Conservation (phyloP, 2,329 filamentous ascomycete species). For the Arthrobotrys entomopaga region DNA sequence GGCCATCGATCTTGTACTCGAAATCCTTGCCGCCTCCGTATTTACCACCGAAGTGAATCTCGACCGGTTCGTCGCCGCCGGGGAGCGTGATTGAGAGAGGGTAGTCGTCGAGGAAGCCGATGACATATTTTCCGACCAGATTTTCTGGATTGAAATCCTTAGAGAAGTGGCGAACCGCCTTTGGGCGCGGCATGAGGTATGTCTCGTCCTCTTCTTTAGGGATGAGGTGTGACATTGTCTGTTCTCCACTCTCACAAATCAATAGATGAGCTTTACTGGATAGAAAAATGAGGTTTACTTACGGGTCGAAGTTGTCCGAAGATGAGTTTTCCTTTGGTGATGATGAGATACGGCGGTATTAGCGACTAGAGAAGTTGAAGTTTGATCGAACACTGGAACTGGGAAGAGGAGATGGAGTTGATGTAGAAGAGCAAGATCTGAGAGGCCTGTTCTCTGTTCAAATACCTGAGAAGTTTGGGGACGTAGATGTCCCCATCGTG, state of each 20-base stretch:
- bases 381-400: no score
- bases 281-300: no score
- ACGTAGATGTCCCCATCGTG: no score
- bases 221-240: not conserved
- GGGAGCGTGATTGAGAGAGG: constrained; percentile 18
- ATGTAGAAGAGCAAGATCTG: no score
- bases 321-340: no score
- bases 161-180: constrained; percentile 24
- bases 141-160: constrained; percentile 22
- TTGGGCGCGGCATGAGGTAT: constrained; percentile 15
- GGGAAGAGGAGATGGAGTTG: no score
- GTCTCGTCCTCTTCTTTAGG: not conserved
- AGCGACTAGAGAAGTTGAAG: no score
- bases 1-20: constrained; percentile 34
- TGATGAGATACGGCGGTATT: no score
- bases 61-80: constrained; percentile 10
- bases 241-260: not conserved
- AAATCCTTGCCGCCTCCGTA: constrained; percentile 40
- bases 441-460: no score
- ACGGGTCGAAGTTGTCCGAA: no score
- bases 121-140: constrained; percentile 32
- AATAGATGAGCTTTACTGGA: not conserved
- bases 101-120: constrained; percentile 43
- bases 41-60: constrained; percentile 36
- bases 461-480: no score